Percentiles rank a stretch among this genome's conserved stretches.
Conservation (phyloP, 2,329 filamentous ascomycete genomes). For the Trichoderma koningiopsis region DNA sequence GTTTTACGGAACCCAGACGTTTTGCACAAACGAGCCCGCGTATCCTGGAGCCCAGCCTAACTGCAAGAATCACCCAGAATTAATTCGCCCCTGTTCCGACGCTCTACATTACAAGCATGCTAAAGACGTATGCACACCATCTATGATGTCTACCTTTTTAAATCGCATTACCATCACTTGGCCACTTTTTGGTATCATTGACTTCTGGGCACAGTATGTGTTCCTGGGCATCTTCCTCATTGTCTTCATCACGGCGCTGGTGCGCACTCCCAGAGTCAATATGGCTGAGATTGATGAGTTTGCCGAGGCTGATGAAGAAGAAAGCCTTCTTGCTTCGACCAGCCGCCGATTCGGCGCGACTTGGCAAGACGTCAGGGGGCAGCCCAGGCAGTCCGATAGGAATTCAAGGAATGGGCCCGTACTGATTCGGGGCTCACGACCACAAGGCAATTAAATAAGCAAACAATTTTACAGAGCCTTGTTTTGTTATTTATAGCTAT, state of each 20-base stretch:
- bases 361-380: constrained; percentile 83
- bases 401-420: not conserved
- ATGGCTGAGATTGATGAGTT: constrained; percentile 82
- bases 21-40: constrained; percentile 73
- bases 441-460: not conserved
- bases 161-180: constrained; percentile 93
- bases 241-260: constrained; percentile 75
- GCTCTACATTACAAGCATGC: constrained; percentile 69
- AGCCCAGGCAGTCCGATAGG: constrained; percentile 32
- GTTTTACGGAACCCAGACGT: constrained; percentile 91
- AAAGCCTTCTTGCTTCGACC: constrained; percentile 83
- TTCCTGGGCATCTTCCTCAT: constrained; percentile 84
- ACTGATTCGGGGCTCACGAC: constrained; percentile 5
- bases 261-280: constrained; percentile 78
- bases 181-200: constrained; percentile 89
- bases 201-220: constrained; percentile 94
- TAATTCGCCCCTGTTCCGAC: constrained; percentile 83
- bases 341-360: constrained; percentile 80
- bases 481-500: not conserved
- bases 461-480: not conserved
- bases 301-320: constrained; percentile 88
- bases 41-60: constrained; percentile 69
- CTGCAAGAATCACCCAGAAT: constrained; percentile 69
- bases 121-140: constrained; percentile 83
- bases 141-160: constrained; percentile 86